These are phyloP conservation scores for Gentiana macrophylla DNA, from an alignment of 257 asterid species.

Conservation along the genomic window DNA sequence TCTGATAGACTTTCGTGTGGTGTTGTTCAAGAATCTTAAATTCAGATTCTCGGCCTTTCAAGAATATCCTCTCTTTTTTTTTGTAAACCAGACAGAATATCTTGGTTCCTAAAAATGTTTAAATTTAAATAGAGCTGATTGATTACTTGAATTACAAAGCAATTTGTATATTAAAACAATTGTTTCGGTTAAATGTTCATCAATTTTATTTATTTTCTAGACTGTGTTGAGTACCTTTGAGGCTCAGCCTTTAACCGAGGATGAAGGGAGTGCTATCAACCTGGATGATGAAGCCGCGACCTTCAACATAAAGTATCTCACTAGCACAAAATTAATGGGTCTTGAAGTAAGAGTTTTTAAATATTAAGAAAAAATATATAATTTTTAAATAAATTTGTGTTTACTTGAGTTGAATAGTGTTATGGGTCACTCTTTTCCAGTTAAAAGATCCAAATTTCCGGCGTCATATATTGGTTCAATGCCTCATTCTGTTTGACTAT, in stretches of 20 bases:
- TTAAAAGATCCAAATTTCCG: conserved; percentile 98
- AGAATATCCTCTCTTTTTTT: too few species aligned
- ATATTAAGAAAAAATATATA: not conserved
- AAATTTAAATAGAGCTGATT: too few species aligned
- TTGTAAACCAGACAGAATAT: too few species aligned
- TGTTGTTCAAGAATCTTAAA: too few species aligned
- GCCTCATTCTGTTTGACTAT: conserved; percentile 93
- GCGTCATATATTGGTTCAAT: conserved; percentile 86
- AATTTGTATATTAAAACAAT: too few species aligned
- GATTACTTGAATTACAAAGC: too few species aligned
- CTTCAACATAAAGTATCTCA: conserved; percentile 92
- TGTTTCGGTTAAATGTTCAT: conserved; percentile 6
- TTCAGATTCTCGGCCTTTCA: too few species aligned
- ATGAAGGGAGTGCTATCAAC: conserved; percentile 69
- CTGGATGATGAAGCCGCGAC: conserved; percentile 83
- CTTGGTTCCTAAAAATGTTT: too few species aligned
- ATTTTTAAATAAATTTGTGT: not conserved
- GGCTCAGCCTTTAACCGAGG: conserved; percentile 95
- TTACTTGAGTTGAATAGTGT: conserved; percentile 5
- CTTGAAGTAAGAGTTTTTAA: conserved; percentile 58
- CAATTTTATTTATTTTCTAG: conserved; percentile 27
- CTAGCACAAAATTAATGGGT: conserved; percentile 96
- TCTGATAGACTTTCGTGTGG: too few species aligned
- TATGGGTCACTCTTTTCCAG: conserved; percentile 32
- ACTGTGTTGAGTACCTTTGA: conserved; percentile 79